Conservation (phyloP, 306 rosid genomes). For the Astragalus glycyphyllos region DNA sequence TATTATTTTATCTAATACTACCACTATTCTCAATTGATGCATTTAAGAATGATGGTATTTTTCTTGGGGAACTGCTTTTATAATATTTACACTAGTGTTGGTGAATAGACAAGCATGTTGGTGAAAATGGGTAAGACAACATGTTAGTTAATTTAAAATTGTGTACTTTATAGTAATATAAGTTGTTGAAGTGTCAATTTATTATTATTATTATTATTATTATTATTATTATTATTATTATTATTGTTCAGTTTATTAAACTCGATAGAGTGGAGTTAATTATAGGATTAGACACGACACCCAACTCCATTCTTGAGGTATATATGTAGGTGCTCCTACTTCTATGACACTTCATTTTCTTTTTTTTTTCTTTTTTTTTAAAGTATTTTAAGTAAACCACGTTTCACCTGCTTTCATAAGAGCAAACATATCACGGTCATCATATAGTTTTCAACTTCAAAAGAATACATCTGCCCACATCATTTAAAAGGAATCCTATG, state of each 20-base stretch:
- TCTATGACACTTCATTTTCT: background rate
- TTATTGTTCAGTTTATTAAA: background rate
- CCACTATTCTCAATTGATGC: too few species aligned
- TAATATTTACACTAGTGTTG: too few species aligned
- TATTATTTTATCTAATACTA: too few species aligned
- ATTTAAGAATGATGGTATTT: too few species aligned
- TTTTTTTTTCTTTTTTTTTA: background rate
- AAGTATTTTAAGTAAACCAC: conserved; percentile 21
- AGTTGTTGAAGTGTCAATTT: too few species aligned
- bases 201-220: too few species aligned
- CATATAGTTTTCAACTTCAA: conserved; percentile 34
- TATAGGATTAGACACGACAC: conserved; percentile 24
- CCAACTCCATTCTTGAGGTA: background rate
- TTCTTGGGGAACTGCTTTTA: too few species aligned
- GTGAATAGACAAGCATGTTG: too few species aligned
- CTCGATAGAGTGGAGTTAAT: background rate
- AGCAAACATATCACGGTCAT: conserved; percentile 32
- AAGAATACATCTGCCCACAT: conserved; percentile 2
- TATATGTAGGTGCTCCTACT: background rate
- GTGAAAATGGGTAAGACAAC: too few species aligned
- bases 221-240: too few species aligned
- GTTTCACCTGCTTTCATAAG: background rate
- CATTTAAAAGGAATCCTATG: conserved; percentile 46
- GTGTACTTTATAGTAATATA: too few species aligned
- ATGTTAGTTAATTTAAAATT: too few species aligned